Percentiles rank a stretch among this genome's conserved stretches.
Evolutionary conservation across 257 asterid genomes (phyloP).

Genomic region (Solanum piurae): DNA sequence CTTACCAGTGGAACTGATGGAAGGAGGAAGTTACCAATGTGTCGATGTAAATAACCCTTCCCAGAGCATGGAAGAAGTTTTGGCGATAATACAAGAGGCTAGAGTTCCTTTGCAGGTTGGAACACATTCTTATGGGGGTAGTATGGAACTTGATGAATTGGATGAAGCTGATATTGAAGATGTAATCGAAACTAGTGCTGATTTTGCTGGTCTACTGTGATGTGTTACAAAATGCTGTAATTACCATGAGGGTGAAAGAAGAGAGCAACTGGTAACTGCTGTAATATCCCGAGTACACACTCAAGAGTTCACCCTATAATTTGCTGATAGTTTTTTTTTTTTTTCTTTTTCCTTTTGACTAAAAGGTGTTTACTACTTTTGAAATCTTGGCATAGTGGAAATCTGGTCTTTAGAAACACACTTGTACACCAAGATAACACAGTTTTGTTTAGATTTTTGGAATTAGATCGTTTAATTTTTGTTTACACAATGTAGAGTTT

Average conservation of each 20-base stretch:
- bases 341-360: neutral
- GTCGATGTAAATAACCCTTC: conserved; percentile 26
- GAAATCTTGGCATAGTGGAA: neutral
- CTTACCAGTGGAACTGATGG: conserved; percentile 27
- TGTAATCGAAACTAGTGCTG: conserved; percentile 16
- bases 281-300: neutral
- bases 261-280: neutral
- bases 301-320: neutral
- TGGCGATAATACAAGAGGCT: conserved; percentile 24
- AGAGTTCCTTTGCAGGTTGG: conserved; percentile 3
- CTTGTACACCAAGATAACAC: neutral
- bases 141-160: conserved; percentile 28
- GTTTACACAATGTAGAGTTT: neutral
- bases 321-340: neutral
- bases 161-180: conserved; percentile 28
- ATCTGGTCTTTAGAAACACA: neutral
- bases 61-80: conserved; percentile 29
- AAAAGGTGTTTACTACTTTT: neutral
- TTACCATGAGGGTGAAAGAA: neutral
- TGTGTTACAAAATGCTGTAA: neutral
- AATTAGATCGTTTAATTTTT: neutral
- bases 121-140: conserved; percentile 6
- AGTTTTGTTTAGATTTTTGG: neutral
- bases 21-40: conserved; percentile 18
- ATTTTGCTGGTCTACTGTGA: conserved; percentile 20